These are phyloP conservation scores for Diutina pseudorugosa DNA, from an alignment of 1,139 yeast genomes.

Conservation along the genomic window DNA sequence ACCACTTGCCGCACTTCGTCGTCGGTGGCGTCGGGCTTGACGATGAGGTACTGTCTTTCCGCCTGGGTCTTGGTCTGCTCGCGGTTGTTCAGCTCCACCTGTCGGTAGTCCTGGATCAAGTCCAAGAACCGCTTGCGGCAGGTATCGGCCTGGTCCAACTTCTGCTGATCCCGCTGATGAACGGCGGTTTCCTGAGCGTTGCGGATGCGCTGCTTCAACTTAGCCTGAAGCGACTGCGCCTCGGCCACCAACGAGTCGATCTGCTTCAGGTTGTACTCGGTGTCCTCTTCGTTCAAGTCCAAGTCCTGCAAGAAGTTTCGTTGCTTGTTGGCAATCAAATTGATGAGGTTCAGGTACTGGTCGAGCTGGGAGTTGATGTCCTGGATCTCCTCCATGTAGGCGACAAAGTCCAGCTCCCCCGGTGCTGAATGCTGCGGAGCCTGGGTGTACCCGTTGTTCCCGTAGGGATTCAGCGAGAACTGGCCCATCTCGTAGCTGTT, in stretches of 20 bases:
- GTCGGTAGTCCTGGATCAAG: constrained; percentile 76
- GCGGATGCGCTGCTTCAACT: constrained; percentile 67
- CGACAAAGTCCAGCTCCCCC: constrained; percentile 49
- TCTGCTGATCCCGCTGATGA: constrained; percentile 63
- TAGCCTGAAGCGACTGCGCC: constrained; percentile 66
- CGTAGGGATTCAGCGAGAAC: constrained; percentile 1
- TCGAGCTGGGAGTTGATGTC: constrained; percentile 71
- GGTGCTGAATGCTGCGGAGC: constrained; percentile 4
- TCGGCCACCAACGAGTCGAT: constrained; percentile 69
- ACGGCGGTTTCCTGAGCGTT: constrained; percentile 53
- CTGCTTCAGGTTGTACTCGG: constrained; percentile 59
- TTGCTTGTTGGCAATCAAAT: constrained; percentile 73
- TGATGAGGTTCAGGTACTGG: constrained; percentile 66
- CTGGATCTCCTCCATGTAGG: constrained; percentile 75
- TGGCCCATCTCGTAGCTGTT: constrained; percentile 4
- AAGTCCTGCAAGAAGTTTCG: constrained; percentile 71
- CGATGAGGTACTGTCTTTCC: constrained; percentile 84
- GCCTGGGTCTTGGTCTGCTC: constrained; percentile 81
- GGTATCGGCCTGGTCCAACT: constrained; percentile 84
- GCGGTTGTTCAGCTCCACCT: constrained; percentile 77
- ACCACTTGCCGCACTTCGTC: constrained; percentile 76
- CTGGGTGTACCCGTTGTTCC: background rate
- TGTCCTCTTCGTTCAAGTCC: constrained; percentile 63
- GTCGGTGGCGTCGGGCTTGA: constrained; percentile 86
- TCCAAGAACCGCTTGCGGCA: constrained; percentile 77